These are phyloP conservation scores for Aspergillus brunneoviolaceus DNA, from an alignment of 2,329 filamentous ascomycete species.

Conservation along the genomic window DNA sequence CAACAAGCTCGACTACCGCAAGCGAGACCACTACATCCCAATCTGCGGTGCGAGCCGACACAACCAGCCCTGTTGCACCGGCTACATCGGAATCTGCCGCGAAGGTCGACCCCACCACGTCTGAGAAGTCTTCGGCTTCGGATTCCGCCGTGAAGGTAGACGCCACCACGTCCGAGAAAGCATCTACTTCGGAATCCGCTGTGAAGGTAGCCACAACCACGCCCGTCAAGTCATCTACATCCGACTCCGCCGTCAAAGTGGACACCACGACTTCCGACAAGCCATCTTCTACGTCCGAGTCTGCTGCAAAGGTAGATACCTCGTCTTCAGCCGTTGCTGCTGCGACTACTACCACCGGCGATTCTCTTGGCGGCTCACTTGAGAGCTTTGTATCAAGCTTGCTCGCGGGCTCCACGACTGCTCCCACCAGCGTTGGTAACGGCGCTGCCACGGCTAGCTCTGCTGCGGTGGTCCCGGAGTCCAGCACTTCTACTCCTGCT, in stretches of 20 bases:
- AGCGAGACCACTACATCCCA: background rate
- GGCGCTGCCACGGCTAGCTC: background rate
- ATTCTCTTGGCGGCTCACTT: background rate
- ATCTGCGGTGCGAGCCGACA: background rate
- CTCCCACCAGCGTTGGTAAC: background rate
- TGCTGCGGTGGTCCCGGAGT: background rate
- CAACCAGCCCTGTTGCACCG: background rate
- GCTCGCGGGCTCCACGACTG: background rate
- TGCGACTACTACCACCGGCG: background rate
- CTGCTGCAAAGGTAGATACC: background rate
- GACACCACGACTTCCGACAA: background rate
- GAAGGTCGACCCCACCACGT: background rate
- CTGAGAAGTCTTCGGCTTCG: background rate
- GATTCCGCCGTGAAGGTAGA: background rate
- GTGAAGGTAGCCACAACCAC: background rate
- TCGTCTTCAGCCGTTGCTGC: background rate
- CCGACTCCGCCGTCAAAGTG: background rate
- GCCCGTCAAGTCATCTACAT: background rate
- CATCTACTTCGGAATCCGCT: background rate
- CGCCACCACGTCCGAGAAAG: background rate
- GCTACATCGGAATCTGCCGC: background rate
- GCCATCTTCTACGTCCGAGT: background rate
- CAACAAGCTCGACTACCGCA: constrained; percentile 1
- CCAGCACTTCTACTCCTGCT: background rate
- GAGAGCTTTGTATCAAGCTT: constrained; percentile 5